A percentile compares a stretch with the other conserved stretches of the same genome.
Evolutionary conservation across 176 grass and related monocot genomes (phyloP).

Genomic region (Calamus simplicifolius): DNA sequence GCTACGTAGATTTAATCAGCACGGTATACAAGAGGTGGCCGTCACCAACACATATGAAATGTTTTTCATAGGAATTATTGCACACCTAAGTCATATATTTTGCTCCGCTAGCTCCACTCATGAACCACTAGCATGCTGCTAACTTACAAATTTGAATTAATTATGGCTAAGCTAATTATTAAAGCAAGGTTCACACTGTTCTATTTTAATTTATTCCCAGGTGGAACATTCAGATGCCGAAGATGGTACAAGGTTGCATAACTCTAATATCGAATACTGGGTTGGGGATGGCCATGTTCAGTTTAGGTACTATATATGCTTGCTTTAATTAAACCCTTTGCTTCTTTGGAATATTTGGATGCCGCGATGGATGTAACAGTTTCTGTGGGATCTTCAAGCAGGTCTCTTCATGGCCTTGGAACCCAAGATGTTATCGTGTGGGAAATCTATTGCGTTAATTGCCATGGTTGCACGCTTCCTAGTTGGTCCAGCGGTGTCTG

Average conservation of each 20-base stretch:
- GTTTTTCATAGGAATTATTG: no score
- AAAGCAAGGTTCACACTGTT: no score
- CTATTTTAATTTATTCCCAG: conserved; percentile 24
- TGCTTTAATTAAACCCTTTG: neutral
- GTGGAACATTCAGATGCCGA: conserved; percentile 88
- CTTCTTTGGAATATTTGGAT: neutral
- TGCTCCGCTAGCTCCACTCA: no score
- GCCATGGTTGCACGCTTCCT: conserved; percentile 83
- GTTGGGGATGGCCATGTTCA: conserved; percentile 96
- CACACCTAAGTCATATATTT: no score
- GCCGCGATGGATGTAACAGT: no score
- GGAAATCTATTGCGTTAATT: conserved; percentile 63
- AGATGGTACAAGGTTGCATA: conserved; percentile 90
- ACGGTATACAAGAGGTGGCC: no score
- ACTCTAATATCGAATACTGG: conserved; percentile 85
- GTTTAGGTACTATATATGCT: conserved; percentile 72
- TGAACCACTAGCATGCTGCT: no score
- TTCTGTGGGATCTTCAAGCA: neutral
- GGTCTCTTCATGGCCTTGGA: conserved; percentile 96
- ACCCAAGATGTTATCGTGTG: conserved; percentile 86
- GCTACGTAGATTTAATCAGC: no score
- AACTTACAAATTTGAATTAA: no score
- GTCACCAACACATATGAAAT: no score
- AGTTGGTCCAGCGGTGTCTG: conserved; percentile 62
- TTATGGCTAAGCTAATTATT: no score